Evolutionary conservation across 2,329 filamentous ascomycete species (phyloP).

Genomic region (Thelonectria olida): DNA sequence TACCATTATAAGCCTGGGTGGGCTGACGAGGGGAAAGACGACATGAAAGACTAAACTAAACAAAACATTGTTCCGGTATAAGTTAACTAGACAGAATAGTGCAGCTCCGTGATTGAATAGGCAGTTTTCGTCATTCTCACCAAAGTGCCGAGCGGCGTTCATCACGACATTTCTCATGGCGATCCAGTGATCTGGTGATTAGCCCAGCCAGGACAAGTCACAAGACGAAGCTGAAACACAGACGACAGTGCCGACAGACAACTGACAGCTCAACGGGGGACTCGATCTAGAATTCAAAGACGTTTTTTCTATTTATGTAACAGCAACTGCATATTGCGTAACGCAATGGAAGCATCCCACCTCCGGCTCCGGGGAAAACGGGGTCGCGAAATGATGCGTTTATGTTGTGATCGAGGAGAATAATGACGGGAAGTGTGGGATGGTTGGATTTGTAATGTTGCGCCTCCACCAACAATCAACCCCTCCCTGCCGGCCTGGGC

Average conservation of each 20-base stretch:
- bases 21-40: constrained; percentile 8
- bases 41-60: not conserved
- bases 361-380: constrained; percentile 24
- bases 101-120: not conserved
- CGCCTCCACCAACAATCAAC: not conserved
- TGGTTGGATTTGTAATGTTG: constrained; percentile 39
- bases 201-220: not conserved
- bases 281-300: not conserved
- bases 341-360: constrained; percentile 19
- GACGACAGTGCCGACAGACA: too few relatives aligned
- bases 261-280: too few relatives aligned
- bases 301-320: not conserved
- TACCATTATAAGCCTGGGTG: constrained; percentile 61
- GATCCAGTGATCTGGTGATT: not conserved
- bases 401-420: constrained; percentile 38
- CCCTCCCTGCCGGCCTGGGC: not conserved
- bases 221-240: too few relatives aligned
- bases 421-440: constrained; percentile 30
- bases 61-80: not conserved
- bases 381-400: constrained; percentile 26
- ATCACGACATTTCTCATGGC: constrained; percentile 20
- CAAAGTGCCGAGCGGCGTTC: constrained; percentile 1
- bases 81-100: not conserved
- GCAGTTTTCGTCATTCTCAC: not conserved
- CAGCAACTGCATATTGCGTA: constrained; percentile 8